Base-by-base conservation (phyloP, 441 rosid genomes). In the Erysimum cheiri region DNA sequence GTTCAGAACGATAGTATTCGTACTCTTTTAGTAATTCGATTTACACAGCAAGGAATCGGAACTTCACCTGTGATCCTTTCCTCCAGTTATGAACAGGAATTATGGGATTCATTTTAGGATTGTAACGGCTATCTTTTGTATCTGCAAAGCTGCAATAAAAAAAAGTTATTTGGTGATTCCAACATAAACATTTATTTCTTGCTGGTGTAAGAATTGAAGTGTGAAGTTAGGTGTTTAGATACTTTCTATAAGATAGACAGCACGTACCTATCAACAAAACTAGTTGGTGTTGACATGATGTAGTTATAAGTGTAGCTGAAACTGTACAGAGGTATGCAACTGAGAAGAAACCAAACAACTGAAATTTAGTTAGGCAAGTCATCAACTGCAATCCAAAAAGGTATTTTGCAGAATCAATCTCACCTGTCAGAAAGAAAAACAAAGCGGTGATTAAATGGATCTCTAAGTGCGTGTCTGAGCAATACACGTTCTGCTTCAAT, bases 351-450 rank as follows among this genome's bases (percentile, higher is more conserved):
- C 61, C 82, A 80, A 53, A 76, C 44, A 79, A 77, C 69, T 67
- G 76, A 85, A 67, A 64, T 17, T 67, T 69, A 50, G 84, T 82
- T 73, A 88, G 79, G 76, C 41, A 71, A 70, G 35, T 73, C 68
- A 66, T 55, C 11, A 11, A 74, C 39, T 9, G 19, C 56, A 72
- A 31, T 26, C 24, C 40, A 56, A 13, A 71, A 43, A 67, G 8
- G 39, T 49, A 59, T 29, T 1, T 15, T 15, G 53, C 13, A 54
- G 29, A 64, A 72, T 44, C 64, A 67, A 62, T 39, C 53, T 81
- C 80, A 89, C 99, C 98, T 90, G 80, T 95, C 99, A 41, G 99
- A 95, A 47, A 95, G 85, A 78, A 95, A 95, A 84, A 92, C 89
- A 82, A 95, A 95, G 13, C 95, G 88, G 74, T 86, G 77, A 78